Base-by-base conservation (phyloP, 805 yeast genomes). In the Ogataea siamensis region DNA sequence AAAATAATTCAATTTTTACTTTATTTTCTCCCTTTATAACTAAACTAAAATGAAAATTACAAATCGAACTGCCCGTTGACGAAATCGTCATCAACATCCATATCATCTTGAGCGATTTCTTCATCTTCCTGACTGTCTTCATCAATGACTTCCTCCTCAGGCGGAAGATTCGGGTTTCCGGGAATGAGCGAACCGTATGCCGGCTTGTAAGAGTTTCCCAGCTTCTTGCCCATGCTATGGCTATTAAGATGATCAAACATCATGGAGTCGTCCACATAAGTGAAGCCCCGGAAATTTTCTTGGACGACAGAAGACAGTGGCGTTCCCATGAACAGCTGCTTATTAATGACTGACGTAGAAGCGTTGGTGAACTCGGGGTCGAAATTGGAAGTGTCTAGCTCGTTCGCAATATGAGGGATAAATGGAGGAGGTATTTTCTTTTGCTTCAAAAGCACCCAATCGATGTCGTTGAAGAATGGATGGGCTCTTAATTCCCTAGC, bases 281-380 rank as follows among this genome's bases (percentile, higher is more conserved):
- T 93, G 62, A 93, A 93, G 0, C 99, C 99, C 54, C 87, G 87
- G 67, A 93, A 93, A 59, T 89, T 89, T 36, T 93, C 97, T 66
- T 93, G 99, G 54, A 91, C 80, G 0, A 94, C 96, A 3, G 96
- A 96, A 7, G 94, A 82, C 46, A 93, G 67, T 21, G 98, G 98
- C 17, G 78, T 68, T 9, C 76, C 80, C 66, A 75, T 59, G 46
- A 70, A 81, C 70, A 71, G 69, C 50, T 79, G 85, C 52, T 78
- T 79, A 53, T 72, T 82, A 60, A 88, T 76, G 26, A 80, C 80
- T 7, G 95, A 82, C 0, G 96, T 87, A 12, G 94, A 82, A 28
- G 95, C 87, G 53, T 81, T 83, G 14, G 99, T 93, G 64, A 93
- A 93, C 63, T 93, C 98, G 5, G 99, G 98, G 60, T 93, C 99